These are phyloP conservation scores for Aspergillus brasiliensis DNA, from an alignment of 2,329 filamentous ascomycete genomes.

Conservation along the genomic window DNA sequence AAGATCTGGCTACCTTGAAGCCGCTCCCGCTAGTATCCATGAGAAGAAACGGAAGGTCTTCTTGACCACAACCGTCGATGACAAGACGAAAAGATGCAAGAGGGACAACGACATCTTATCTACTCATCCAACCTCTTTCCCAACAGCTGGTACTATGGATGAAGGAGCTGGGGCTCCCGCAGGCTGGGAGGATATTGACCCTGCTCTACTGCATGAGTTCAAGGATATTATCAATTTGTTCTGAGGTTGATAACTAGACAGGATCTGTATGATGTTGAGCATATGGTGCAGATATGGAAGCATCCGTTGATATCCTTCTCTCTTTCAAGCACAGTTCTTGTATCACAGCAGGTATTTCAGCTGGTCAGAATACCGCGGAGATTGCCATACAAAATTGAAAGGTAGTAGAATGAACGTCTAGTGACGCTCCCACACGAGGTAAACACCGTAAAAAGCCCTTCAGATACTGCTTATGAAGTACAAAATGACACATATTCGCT, in stretches of 20 bases:
- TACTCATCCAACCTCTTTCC: background rate
- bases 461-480: no score
- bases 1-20: background rate
- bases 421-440: no score
- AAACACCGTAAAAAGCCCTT: no score
- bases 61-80: background rate
- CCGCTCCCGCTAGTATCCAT: background rate
- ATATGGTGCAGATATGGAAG: background rate
- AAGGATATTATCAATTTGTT: slow-evolving; percentile 44
- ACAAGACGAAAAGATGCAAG: background rate
- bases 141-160: background rate
- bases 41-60: background rate
- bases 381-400: no score
- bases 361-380: no score
- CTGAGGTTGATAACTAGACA: slow-evolving; percentile 14
- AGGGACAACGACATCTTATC: background rate
- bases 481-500: no score
- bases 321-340: no score
- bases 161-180: background rate
- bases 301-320: no score
- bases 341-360: no score
- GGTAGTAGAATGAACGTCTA: no score
- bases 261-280: background rate
- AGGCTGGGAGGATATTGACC: slow-evolving; percentile 42
- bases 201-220: slow-evolving; percentile 43